Evolutionary conservation across 2,329 filamentous ascomycete genomes (phyloP).

Genomic region (Ambrosiella beaveri): DNA sequence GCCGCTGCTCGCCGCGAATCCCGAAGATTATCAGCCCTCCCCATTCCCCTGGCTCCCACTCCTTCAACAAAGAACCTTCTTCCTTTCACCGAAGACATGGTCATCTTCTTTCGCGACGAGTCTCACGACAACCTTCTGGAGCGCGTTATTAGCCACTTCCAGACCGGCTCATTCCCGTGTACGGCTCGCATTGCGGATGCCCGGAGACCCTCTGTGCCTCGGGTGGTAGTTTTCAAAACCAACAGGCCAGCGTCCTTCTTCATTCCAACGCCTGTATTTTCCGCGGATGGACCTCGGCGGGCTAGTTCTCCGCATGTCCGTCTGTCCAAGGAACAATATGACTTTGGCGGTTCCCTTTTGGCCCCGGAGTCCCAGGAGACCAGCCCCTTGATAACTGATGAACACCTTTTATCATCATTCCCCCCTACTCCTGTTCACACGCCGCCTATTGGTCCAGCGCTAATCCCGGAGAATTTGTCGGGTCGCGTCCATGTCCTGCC

Average conservation of each 20-base stretch:
- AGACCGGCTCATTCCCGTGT: constrained; percentile 22
- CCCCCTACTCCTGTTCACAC: constrained; percentile 10
- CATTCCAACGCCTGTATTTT: background rate
- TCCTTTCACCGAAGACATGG: constrained; percentile 40
- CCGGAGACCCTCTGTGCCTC: constrained; percentile 9
- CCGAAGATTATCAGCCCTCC: background rate
- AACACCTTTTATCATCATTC: constrained; percentile 12
- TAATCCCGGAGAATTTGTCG: constrained; percentile 6
- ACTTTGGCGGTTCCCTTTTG: constrained; percentile 4
- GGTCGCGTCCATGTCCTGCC: constrained; percentile 22
- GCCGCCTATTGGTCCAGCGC: constrained; percentile 2
- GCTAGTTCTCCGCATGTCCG: constrained; percentile 9
- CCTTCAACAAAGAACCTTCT: constrained; percentile 20
- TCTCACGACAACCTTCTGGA: constrained; percentile 26
- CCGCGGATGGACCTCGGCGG: constrained; percentile 1
- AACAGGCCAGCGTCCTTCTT: constrained; percentile 1
- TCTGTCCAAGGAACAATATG: constrained; percentile 6
- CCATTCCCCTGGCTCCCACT: background rate
- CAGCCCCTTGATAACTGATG: constrained; percentile 4
- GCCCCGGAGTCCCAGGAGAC: background rate
- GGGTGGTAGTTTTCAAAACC: constrained; percentile 8
- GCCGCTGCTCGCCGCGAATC: constrained; percentile 6
- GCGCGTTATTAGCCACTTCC: constrained; percentile 30
- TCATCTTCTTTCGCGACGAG: constrained; percentile 35
- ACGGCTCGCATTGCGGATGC: background rate